Evolutionary conservation across 2,329 filamentous ascomycete species (phyloP).

Genomic region (Tolypocladium sp.): DNA sequence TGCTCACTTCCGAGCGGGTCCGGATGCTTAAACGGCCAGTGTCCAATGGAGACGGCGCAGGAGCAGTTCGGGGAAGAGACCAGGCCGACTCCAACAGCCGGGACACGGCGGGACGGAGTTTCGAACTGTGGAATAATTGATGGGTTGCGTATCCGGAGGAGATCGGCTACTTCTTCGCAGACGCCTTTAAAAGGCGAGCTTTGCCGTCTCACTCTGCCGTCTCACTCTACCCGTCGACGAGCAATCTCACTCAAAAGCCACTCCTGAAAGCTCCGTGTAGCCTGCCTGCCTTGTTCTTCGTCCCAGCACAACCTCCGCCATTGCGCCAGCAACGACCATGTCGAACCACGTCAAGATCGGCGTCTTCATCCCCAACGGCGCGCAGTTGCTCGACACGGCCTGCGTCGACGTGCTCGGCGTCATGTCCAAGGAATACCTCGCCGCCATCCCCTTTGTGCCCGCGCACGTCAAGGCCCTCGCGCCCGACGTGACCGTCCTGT

Average conservation of each 20-base stretch:
- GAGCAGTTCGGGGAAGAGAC: neutral
- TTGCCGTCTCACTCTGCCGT: neutral
- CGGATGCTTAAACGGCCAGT: neutral
- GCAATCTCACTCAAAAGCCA: neutral
- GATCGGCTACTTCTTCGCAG: neutral
- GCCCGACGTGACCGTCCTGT: conserved; percentile 32
- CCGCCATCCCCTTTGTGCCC: conserved; percentile 20
- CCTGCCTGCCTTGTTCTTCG: neutral
- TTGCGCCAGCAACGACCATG: conserved; percentile 1
- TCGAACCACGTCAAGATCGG: conserved; percentile 30
- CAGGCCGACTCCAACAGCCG: neutral
- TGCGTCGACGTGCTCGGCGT: conserved; percentile 39
- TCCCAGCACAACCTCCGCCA: neutral
- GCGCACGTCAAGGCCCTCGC: conserved; percentile 27
- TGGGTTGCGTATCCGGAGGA: neutral
- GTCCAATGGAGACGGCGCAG: neutral
- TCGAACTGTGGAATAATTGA: neutral
- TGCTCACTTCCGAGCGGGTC: neutral
- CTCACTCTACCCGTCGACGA: neutral
- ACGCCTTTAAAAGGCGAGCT: neutral
- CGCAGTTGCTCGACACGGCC: conserved; percentile 41
- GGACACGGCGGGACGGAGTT: neutral
- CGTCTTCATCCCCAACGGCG: conserved; percentile 37
- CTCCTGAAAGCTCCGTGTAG: neutral
- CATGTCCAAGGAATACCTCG: conserved; percentile 36